Evolutionary conservation across 495 filamentous ascomycete species (phyloP), one percentile per base, ranked within the genome.

Genomic region (Tuber melanosporum): DNA sequence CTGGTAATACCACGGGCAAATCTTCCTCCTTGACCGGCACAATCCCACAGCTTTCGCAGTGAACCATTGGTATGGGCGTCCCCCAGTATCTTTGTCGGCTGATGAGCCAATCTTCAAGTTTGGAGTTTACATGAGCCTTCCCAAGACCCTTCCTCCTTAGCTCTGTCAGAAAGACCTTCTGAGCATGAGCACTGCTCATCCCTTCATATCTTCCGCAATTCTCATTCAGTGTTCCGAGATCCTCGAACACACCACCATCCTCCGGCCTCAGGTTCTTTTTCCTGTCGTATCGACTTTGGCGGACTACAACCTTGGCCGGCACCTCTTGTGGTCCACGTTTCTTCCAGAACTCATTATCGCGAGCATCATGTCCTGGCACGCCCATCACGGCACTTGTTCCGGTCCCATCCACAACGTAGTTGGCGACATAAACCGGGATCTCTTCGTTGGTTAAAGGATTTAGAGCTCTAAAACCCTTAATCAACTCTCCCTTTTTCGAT

Each of bases 331-430:
- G 57, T 32, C 57, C 57, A 66, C 57, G 57, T 66, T 17, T 66
- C 12, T 84, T 83, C 91, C 92, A 97, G 81, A 97, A 97, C 8
- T 87, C 86, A 84, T 91, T 86, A 79, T 97, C 94, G 49, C 92
- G 88, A 0, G 86, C 82, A 82, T 97, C 94, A 77, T 97, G 93
- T 3, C 90, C 94, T 0, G 94, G 94, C 39, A 97, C 94, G 57
- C 93, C 94, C 94, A 97, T 97, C 9, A 97, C 92, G 8, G 93
- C 93, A 2, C 93, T 93, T 73, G 92, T 91, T n/a, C 93, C 94
- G 78, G 95, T 96, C 75, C 94, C 92, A 44, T 91, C 90, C 8
- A 95, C 86, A n/a, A 97, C 94, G 77, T 97, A 97, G 0, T 93
- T 91, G 7, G 94, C 92, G 15, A 91, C 91, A 80, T 91, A 97